Evolutionary conservation across 1,139 yeast genomes (phyloP), one percentile per base, ranked within the genome.

Genomic region (Blastobotrys aristatus): DNA sequence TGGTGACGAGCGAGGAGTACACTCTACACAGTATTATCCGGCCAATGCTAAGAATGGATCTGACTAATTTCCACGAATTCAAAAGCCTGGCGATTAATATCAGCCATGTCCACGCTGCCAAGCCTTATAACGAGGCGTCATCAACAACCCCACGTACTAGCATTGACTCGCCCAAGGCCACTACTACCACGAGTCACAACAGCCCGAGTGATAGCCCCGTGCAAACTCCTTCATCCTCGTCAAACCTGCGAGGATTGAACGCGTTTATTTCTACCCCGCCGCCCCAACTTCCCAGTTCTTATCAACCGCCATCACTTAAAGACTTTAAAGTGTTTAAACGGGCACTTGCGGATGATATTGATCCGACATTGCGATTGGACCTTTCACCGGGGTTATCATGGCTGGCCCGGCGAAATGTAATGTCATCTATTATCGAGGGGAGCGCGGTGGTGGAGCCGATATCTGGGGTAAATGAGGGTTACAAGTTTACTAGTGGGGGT

Each of bases 361-460:
- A 87, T 58, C 87, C 89, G 2, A 71, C 81, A 0, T 61, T 83
- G 38, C 71, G 79, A 47, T 64, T 83, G 17, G 88, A 82, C 50
- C 62, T 66, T 42, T 80, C 88, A 0, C 80, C 83, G 2, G 82
- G 81, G 10, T 64, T 82, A 47, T 73, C 81, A 31, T 79, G 82
- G 80, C 68, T 80, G 45, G 75, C 73, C 35, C 72, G 77, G 52
- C 73, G 82, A 57, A 73, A 79, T 38, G 75, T 87, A 53, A 72
- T 89, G 76, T 68, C 73, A 46, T 76, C 82, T 31, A 74, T 90
- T 54, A 74, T 84, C 36, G 96, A 89, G 46, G 95, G 95, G 4
- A 75, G 84, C 41, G 89, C 87, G 6, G 75, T 81, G 13, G 82
- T 92, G 36, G 96, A 89, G 65, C 97, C 98, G 1, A 76, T 90